Evolutionary conservation across 257 asterid genomes (phyloP).

Genomic region (Solanum chiquidenum): DNA sequence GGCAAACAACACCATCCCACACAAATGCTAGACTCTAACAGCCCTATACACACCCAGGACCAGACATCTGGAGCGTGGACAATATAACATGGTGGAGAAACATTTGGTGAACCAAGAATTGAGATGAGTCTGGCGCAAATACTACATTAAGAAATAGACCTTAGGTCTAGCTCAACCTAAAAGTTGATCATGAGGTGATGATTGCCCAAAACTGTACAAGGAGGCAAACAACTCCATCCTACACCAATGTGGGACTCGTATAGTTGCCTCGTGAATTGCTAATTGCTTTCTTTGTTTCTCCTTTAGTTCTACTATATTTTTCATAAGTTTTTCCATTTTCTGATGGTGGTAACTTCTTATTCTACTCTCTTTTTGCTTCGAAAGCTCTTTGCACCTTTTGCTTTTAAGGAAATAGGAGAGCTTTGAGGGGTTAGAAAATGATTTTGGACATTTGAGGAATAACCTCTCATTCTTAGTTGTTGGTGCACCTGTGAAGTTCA

Average conservation of each 20-base stretch:
- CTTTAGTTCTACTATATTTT: background rate
- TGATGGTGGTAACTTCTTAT: background rate
- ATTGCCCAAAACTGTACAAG: background rate
- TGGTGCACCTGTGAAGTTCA: background rate
- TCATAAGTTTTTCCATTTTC: background rate
- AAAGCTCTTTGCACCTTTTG: background rate
- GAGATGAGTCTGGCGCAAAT: background rate
- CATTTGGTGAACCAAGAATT: background rate
- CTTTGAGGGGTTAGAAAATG: background rate
- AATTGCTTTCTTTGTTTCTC: background rate
- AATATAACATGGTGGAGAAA: background rate
- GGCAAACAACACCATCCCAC: background rate
- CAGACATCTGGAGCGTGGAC: background rate
- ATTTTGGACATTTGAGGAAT: background rate
- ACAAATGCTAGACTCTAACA: background rate
- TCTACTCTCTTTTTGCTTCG: background rate
- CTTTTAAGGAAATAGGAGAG: background rate
- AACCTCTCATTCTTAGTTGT: background rate
- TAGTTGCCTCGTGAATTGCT: background rate
- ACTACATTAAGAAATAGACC: background rate
- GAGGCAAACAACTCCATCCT: background rate
- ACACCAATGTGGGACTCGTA: background rate
- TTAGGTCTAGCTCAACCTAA: background rate
- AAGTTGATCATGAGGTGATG: background rate
- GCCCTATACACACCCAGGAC: background rate